Conservation (phyloP, 139 green algal genomes). For the Edaphochlamys debaryana region DNA sequence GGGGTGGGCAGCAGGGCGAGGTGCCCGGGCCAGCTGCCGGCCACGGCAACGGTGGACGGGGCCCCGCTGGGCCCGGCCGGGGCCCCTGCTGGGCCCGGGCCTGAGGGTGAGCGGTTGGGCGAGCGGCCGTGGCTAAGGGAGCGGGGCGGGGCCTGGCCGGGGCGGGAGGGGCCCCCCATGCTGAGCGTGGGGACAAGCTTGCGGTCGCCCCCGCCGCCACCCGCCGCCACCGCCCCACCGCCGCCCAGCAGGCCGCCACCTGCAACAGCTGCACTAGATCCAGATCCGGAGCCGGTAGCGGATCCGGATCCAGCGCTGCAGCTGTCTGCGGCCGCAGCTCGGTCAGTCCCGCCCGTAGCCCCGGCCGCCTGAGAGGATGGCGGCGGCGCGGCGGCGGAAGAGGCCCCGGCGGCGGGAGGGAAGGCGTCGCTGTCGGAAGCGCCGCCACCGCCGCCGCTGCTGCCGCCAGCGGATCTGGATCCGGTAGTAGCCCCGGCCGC, state of each 20-base stretch:
- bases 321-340: no score
- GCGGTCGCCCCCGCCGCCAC: not conserved
- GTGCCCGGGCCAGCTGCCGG: not conserved
- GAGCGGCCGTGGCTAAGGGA: not conserved
- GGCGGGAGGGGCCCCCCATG: not conserved
- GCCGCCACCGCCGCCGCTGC: not conserved
- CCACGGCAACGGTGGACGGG: no score
- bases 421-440: not conserved
- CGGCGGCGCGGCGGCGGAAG: not conserved
- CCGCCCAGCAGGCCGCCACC: not conserved
- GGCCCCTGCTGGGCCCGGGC: no score
- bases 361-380: not conserved
- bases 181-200: conserved; percentile 24
- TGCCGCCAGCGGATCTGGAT: no score
- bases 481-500: no score
- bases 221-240: not conserved
- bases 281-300: not conserved
- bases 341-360: no score
- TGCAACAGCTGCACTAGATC: no score
- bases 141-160: not conserved
- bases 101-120: not conserved
- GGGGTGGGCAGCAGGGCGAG: no score
- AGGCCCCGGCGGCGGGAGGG: not conserved
- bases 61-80: not conserved
- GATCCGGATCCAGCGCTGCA: no score